Evolutionary conservation across 768 basidiomycete genomes (phyloP), one percentile per base, ranked within the genome.

Genomic region (Cytidiella melzeri): DNA sequence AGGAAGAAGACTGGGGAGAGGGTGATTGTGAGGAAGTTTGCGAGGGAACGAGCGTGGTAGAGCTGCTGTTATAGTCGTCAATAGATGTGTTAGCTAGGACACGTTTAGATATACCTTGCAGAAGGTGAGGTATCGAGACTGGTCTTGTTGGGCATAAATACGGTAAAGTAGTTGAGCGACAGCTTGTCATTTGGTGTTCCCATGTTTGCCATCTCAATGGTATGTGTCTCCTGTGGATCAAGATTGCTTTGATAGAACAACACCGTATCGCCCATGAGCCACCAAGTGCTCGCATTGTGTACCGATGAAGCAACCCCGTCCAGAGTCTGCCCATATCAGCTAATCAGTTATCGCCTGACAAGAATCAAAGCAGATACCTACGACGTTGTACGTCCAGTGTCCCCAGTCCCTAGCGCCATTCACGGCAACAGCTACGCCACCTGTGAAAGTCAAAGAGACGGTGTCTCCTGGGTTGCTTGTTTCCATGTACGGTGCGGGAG

Each of bases 161-260:
- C 45, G 6, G 51, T 52, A n/a, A 52, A 41, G 25, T 41, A 18
- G 39, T 42, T 47, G 19, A 51, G 54, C 26, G 47, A 56, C 36
- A 62, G 53, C 40, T 57, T 55, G 43, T 51, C 28, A 11, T 18
- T 52, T 13, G 67, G 60, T 28, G 76, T 78, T 49, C 76, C 74
- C 27, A 67, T 68, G 57, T 88, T 87, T 24, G 61, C 64, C 23
- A 91, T 64, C 9, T 68, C 58, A 15, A 89, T 57, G 2, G 66
- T 61, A 60, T 91, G 84, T 4, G 55, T 46, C 3, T 48, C 21
- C 41, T 64, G 65, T 10, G 75, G 68, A 55, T 86, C 69, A 26
- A 91, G 71, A 15, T 77, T 77, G 25, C 76, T 77, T 21, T 77
- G 71, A 53, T 75, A 83, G 60, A 81, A 89, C 13, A 91, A 68